Percentiles rank a stretch among this genome's conserved stretches.
These are phyloP conservation scores for Claviceps lovelessii DNA, from an alignment of 2,329 filamentous ascomycete genomes.

Conservation along the genomic window DNA sequence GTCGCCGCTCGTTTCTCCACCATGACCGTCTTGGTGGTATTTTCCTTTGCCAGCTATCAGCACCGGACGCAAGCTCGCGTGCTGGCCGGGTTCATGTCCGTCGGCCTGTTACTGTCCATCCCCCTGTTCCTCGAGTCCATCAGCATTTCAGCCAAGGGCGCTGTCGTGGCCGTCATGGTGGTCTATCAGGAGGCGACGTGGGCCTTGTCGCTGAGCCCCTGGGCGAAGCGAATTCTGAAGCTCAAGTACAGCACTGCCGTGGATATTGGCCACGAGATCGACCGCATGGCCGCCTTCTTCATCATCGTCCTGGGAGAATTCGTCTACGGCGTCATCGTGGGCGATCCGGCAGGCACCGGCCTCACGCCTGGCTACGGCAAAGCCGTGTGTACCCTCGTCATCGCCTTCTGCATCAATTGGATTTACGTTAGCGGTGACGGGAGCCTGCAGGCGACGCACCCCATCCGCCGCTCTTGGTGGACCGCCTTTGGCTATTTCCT, in stretches of 20 bases:
- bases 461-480: conserved; percentile 25
- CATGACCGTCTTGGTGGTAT: conserved; percentile 25
- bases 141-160: conserved; percentile 26
- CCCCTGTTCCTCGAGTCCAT: conserved; percentile 28
- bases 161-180: conserved; percentile 27
- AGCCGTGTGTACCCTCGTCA: conserved; percentile 32
- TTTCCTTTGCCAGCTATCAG: conserved; percentile 32
- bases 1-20: conserved; percentile 28
- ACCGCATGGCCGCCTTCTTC: conserved; percentile 27
- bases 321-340: conserved; percentile 33
- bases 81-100: conserved; percentile 26
- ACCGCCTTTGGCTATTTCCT: neutral
- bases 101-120: conserved; percentile 26
- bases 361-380: conserved; percentile 28
- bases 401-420: conserved; percentile 37
- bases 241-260: conserved; percentile 32
- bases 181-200: conserved; percentile 28
- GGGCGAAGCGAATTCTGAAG: conserved; percentile 27
- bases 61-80: conserved; percentile 31
- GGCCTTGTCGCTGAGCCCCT: conserved; percentile 29
- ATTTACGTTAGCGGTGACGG: conserved; percentile 35
- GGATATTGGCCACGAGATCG: conserved; percentile 34
- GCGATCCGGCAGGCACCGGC: conserved; percentile 29
- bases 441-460: conserved; percentile 27
- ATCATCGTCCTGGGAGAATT: conserved; percentile 21